Base-by-base conservation (phyloP, 2,329 filamentous ascomycete species). In the Colletotrichum spinosum region DNA sequence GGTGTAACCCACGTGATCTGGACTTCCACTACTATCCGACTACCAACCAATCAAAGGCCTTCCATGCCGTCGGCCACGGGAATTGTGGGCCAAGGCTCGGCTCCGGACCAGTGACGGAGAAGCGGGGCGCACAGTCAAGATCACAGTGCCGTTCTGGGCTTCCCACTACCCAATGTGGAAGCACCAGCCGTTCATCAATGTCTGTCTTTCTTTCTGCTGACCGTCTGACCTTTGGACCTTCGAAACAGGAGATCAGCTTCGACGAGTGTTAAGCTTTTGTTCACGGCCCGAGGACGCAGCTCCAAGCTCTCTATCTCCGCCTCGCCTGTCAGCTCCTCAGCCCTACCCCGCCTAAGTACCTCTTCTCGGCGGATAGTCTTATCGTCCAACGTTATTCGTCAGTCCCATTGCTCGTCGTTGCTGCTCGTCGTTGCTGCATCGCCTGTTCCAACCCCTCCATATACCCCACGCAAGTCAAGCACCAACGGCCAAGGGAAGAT, bases 61-160 rank as follows among this genome's bases (percentile, higher is more conserved):
- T n/a, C 8, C 15, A 53, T 12, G 12, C 6, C 25, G 35, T 56
- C 52, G 58, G 52, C 33, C 52, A 62, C 58, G 58, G 62, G 52
- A 52, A 17, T 34, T 33, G 13, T 10, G 62, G 62, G 37, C 6
- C 42, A 12, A 2, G n/a, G 13, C 15, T 62, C 62, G 58, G 62
- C 58, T 62, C 62, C 62, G 62, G 58, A 62, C 58, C 62, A 65
- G 58, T 62, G 62, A 65, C 62, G 62, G 62, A 51, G 37, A 52
- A 41, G 62, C 41, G 58, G 62, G 57, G 62, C 38, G 39, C 39
- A 58, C 61, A 65, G 56, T 62, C 46, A 56, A 46, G 17, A 34
- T 44, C 58, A 65, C 58, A 65, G 62, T 65, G 58, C 46, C 35
- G 50, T 41, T 15, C 37, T 17, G 15, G 6, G 41, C 33, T n/a